Percentiles rank a stretch among this genome's conserved stretches.
These are phyloP conservation scores for Diaporthe ampelina DNA, from an alignment of 2,329 filamentous ascomycete species.

Conservation along the genomic window DNA sequence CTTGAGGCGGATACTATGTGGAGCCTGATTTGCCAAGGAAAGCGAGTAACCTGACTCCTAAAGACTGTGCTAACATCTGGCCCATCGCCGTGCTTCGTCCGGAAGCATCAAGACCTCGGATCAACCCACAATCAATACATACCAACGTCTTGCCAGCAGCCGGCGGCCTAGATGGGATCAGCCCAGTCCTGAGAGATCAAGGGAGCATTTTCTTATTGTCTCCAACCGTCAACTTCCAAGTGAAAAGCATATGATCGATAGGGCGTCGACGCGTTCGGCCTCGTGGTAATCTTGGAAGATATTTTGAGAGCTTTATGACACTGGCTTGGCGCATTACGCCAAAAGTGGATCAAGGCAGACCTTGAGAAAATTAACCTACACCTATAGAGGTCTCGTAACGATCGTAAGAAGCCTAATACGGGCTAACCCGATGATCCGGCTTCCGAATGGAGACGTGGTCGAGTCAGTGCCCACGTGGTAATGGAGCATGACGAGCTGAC, in stretches of 20 bases:
- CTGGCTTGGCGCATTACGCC: neutral
- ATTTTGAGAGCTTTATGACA: neutral
- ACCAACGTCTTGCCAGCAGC: constrained; percentile 53
- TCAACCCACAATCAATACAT: constrained; percentile 47
- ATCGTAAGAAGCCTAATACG: neutral
- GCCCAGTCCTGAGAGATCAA: neutral
- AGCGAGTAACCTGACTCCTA: neutral
- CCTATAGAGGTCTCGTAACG: neutral
- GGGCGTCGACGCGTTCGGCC: neutral
- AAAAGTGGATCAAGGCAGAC: neutral
- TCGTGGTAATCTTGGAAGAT: neutral
- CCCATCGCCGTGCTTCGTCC: constrained; percentile 47
- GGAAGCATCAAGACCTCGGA: constrained; percentile 52
- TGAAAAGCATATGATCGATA: neutral
- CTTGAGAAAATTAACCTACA: neutral
- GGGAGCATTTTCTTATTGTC: neutral
- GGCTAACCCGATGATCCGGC: neutral
- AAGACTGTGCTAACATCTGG: neutral
- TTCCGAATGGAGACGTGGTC: neutral
- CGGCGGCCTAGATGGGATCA: constrained; percentile 51
- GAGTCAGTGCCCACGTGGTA: neutral
- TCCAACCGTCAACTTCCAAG: neutral
- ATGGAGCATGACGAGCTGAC: neutral
- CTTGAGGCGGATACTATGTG: constrained; percentile 37
- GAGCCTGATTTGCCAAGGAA: constrained; percentile 42